These are phyloP conservation scores for Picea sitchensis DNA, from an alignment of 75 land plant species.

Conservation along the genomic window DNA sequence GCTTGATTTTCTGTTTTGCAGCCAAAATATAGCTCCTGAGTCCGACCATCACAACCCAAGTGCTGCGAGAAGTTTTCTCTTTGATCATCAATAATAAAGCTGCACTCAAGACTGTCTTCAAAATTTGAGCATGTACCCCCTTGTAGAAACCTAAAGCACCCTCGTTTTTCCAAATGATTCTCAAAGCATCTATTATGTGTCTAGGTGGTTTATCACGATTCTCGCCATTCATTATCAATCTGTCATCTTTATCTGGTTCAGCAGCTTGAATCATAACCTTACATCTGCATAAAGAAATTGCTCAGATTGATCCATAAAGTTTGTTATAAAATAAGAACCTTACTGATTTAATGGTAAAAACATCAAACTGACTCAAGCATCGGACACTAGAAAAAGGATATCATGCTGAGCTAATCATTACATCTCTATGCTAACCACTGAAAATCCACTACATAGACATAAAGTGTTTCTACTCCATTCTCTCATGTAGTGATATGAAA, in stretches of 20 bases:
- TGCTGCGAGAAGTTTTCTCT: constrained; percentile 73
- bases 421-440: too few relatives aligned
- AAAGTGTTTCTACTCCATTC: too few relatives aligned
- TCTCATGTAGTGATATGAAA: neutral
- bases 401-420: neutral
- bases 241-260: constrained; percentile 39
- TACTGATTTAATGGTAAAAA: neutral
- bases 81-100: constrained; percentile 92
- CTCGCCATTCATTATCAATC: constrained; percentile 2
- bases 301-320: neutral
- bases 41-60: constrained; percentile 84
- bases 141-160: constrained; percentile 81
- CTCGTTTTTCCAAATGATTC: constrained; percentile 66
- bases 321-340: neutral
- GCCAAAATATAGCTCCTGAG: constrained; percentile 33
- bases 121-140: constrained; percentile 84
- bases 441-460: too few relatives aligned
- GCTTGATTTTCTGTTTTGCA: constrained; percentile 27
- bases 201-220: constrained; percentile 22
- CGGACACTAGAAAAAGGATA: neutral
- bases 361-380: neutral
- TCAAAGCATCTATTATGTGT: constrained; percentile 40
- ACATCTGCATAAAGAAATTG: constrained; percentile 48
- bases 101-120: constrained; percentile 88
- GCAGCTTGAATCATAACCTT: constrained; percentile 90